Percentiles rank a stretch among this genome's conserved stretches.
These are phyloP conservation scores for Colletotrichum spinosum DNA, from an alignment of 2,329 filamentous ascomycete genomes.

Conservation along the genomic window DNA sequence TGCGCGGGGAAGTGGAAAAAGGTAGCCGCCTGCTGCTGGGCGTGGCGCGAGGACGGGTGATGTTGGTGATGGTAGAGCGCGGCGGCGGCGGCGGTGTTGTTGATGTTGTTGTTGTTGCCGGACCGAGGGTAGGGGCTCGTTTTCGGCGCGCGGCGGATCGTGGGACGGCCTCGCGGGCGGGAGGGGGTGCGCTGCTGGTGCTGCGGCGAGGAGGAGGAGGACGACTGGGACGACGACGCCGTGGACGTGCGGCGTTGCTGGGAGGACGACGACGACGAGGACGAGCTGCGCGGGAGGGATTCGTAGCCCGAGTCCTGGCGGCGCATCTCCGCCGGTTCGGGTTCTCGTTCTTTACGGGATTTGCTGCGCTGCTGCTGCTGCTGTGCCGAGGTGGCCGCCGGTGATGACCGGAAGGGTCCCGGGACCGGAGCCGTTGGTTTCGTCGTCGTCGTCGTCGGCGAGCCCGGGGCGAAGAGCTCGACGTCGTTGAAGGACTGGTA, in stretches of 20 bases:
- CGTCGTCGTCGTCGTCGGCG: slow-evolving; percentile 42
- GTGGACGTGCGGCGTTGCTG: slow-evolving; percentile 50
- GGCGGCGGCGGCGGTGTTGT: neutral
- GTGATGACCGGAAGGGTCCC: slow-evolving; percentile 25
- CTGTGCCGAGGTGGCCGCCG: slow-evolving; percentile 36
- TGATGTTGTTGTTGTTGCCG: slow-evolving; percentile 19
- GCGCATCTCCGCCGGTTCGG: slow-evolving; percentile 56
- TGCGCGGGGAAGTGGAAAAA: slow-evolving; percentile 64
- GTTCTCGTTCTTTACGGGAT: slow-evolving; percentile 38
- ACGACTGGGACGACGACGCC: slow-evolving; percentile 42
- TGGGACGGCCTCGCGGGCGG: slow-evolving; percentile 53
- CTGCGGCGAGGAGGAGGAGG: slow-evolving; percentile 43
- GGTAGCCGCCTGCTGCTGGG: slow-evolving; percentile 45
- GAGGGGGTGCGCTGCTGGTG: slow-evolving; percentile 39
- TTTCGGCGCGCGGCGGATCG: slow-evolving; percentile 54
- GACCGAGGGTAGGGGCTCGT: slow-evolving; percentile 46
- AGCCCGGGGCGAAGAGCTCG: slow-evolving; percentile 57
- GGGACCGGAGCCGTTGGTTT: slow-evolving; percentile 35
- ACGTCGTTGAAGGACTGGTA: slow-evolving; percentile 64
- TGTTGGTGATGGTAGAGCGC: slow-evolving; percentile 7
- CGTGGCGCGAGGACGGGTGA: slow-evolving; percentile 24
- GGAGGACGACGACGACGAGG: slow-evolving; percentile 51
- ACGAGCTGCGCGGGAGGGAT: slow-evolving; percentile 58
- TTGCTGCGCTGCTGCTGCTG: slow-evolving; percentile 28
- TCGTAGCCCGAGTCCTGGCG: slow-evolving; percentile 71